Conservation (phyloP, 148 eudicot species). For the Diospyros kaki region DNA sequence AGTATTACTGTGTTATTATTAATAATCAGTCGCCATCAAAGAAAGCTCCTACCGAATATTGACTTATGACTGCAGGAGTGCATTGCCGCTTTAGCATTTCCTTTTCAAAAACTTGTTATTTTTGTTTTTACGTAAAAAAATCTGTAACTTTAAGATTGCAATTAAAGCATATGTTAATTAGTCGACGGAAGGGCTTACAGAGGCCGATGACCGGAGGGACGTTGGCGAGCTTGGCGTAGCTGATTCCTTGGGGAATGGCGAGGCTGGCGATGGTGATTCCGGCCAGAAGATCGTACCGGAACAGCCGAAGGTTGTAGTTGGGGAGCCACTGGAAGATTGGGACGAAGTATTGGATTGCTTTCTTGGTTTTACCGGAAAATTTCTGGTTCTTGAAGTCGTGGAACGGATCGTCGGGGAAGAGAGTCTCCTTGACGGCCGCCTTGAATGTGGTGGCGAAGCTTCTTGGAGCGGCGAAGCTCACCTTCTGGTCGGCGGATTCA, state of each 20-base stretch:
- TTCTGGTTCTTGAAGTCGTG: constrained; percentile 30
- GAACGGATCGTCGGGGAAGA: constrained; percentile 88
- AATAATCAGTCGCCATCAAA: no score
- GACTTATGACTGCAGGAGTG: no score
- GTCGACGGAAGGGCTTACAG: constrained; percentile 40
- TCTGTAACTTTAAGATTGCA: no score
- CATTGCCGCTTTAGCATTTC: no score
- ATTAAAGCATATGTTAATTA: not conserved
- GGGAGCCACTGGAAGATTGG: constrained; percentile 80
- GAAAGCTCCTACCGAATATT: no score
- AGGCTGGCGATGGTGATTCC: constrained; percentile 92
- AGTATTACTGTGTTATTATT: no score
- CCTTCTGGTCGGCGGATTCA: constrained; percentile 15
- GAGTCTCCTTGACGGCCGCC: constrained; percentile 45
- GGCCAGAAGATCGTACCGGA: constrained; percentile 78
- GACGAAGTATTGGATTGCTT: constrained; percentile 47
- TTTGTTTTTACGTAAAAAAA: no score
- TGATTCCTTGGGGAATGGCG: constrained; percentile 97
- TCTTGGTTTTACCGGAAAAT: constrained; percentile 14
- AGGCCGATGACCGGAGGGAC: constrained; percentile 81
- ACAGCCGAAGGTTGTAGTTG: constrained; percentile 32
- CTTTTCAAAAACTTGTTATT: no score
- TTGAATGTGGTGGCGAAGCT: constrained; percentile 33
- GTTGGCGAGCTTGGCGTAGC: constrained; percentile 83
- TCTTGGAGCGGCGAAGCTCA: constrained; percentile 44